phyloP scores from a whole-genome alignment of 371 early-diverging fungal species.

The Mucor racemosus region DNA sequence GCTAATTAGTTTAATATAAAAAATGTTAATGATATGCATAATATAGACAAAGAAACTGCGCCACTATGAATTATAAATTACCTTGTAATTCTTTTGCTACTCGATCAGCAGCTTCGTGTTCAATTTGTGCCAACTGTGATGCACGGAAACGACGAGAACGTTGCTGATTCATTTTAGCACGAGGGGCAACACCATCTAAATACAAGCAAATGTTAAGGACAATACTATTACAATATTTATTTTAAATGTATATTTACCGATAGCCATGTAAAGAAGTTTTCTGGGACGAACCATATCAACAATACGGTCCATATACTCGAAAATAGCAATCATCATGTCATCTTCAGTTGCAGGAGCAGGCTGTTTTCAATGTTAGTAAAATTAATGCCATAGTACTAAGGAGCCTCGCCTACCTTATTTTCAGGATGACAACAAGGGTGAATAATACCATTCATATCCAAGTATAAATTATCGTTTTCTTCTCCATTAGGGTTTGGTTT shows the following conservation, averaged over 20 bases:
- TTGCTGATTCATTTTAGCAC: constrained; percentile 99
- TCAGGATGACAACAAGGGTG: constrained; percentile 98
- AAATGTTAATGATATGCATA: neutral
- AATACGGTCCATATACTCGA: constrained; percentile 94
- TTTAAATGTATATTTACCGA: constrained; percentile 58
- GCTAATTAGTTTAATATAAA: constrained; percentile 30
- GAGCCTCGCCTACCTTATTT: constrained; percentile 62
- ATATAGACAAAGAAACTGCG: neutral
- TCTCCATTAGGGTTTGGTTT: constrained; percentile 93
- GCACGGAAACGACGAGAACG: constrained; percentile 97
- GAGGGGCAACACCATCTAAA: constrained; percentile 98
- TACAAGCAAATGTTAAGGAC: neutral
- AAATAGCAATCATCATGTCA: constrained; percentile 94
- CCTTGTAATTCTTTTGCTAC: constrained; percentile 67
- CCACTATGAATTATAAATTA: constrained; percentile 20
- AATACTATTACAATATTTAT: neutral
- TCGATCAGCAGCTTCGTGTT: constrained; percentile 75
- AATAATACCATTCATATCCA: constrained; percentile 99
- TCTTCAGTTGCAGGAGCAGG: constrained; percentile 92
- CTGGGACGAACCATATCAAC: constrained; percentile 92
- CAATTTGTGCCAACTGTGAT: constrained; percentile 83
- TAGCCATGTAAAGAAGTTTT: constrained; percentile 96
- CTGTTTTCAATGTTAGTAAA: constrained; percentile 34
- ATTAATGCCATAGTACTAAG: neutral
- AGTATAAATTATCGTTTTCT: constrained; percentile 96